These are phyloP conservation scores for Fusarium acutatum DNA, from an alignment of 2,329 filamentous ascomycete species.

Conservation along the genomic window DNA sequence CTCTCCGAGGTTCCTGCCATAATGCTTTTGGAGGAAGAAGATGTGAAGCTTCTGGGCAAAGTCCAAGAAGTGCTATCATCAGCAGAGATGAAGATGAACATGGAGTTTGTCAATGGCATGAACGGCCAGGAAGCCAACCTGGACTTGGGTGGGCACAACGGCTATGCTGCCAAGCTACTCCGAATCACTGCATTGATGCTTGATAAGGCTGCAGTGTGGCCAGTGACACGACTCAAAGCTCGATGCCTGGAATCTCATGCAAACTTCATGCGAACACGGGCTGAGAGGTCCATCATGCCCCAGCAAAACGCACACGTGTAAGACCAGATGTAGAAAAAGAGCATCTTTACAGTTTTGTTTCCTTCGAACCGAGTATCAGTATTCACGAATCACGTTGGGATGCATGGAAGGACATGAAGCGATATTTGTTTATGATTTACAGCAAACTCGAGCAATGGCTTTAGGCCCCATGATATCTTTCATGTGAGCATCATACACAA, in stretches of 20 bases:
- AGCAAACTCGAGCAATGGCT: background rate
- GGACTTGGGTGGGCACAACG: constrained; percentile 68
- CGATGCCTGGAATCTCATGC: constrained; percentile 65
- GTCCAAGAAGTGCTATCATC: constrained; percentile 80
- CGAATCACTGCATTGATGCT: constrained; percentile 87
- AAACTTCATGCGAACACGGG: constrained; percentile 59
- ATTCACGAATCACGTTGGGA: background rate
- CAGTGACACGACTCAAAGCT: constrained; percentile 67
- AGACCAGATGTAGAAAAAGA: background rate
- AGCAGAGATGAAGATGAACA: constrained; percentile 81
- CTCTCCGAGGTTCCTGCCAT: constrained; percentile 82
- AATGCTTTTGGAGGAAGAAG: constrained; percentile 91
- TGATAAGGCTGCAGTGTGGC: constrained; percentile 91
- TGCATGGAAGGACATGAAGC: background rate
- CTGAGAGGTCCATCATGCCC: constrained; percentile 60
- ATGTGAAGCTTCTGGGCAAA: constrained; percentile 84
- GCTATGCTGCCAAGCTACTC: constrained; percentile 86
- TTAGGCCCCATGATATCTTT: background rate
- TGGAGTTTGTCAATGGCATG: constrained; percentile 58
- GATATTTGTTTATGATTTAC: background rate
- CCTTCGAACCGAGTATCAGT: background rate
- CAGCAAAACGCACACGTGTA: constrained; percentile 45
- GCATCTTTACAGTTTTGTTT: background rate
- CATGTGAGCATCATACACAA: constrained; percentile 10
- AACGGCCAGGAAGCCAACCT: constrained; percentile 63